phyloP scores from a whole-genome alignment of 2,329 filamentous ascomycete species.

The Diatrype stigma region DNA sequence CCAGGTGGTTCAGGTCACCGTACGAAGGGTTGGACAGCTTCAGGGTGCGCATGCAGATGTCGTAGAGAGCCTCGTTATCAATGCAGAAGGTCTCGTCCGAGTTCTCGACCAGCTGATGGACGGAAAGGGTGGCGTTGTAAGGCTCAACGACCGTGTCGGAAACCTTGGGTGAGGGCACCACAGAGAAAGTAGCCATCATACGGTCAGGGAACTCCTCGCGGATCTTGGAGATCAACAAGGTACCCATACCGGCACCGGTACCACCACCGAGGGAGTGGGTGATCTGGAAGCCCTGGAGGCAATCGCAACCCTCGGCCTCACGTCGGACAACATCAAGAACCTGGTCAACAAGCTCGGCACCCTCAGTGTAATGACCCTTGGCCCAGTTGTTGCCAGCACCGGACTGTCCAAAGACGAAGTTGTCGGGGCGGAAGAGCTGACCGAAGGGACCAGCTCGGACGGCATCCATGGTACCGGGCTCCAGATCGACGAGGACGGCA shows the following conservation, averaged over 20 bases:
- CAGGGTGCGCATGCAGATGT: conserved; percentile 99
- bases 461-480: conserved; percentile 99
- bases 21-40: conserved; percentile 99
- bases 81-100: conserved; percentile 99
- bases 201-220: conserved; percentile 99
- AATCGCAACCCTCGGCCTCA: conserved; percentile 98
- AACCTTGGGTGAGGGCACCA: conserved; percentile 98
- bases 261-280: conserved; percentile 99
- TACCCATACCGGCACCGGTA: conserved; percentile 99
- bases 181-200: conserved; percentile 99
- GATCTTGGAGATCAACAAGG: conserved; percentile 99
- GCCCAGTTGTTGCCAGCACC: conserved; percentile 99
- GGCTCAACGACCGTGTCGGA: conserved; percentile 99
- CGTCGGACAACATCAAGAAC: conserved; percentile 98
- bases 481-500: conserved; percentile 98
- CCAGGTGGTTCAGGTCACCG: conserved; percentile 98
- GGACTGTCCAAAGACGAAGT: conserved; percentile 99
- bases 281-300: conserved; percentile 99
- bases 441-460: conserved; percentile 97
- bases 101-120: conserved; percentile 99
- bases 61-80: conserved; percentile 99
- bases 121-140: conserved; percentile 98
- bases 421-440: conserved; percentile 99
- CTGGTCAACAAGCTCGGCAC: conserved; percentile 97
- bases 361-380: conserved; percentile 99